phyloP scores from a whole-genome alignment of 2,329 filamentous ascomycete genomes.

The Penicillium sp. region DNA sequence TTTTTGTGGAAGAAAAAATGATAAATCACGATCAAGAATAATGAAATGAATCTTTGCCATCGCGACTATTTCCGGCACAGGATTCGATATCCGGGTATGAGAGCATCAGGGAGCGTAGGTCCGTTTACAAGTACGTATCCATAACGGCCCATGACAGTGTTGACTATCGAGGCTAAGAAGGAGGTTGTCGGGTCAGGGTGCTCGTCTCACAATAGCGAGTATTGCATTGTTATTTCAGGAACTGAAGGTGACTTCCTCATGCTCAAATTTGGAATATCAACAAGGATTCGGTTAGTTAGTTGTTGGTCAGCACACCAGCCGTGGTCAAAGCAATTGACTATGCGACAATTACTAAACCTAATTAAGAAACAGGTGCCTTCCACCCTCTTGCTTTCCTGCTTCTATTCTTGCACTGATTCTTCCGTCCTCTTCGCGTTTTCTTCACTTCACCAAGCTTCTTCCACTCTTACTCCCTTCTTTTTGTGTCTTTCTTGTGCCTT shows the following conservation, averaged over 20 bases:
- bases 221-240: background rate
- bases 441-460: too few species aligned
- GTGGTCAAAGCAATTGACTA: too few species aligned
- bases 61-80: background rate
- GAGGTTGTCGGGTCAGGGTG: background rate
- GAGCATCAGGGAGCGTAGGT: background rate
- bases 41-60: background rate
- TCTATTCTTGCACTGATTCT: too few species aligned
- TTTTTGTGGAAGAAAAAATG: constrained; percentile 19
- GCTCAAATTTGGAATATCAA: too few species aligned
- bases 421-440: too few species aligned
- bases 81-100: background rate
- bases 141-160: background rate
- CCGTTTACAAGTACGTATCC: background rate
- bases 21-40: background rate
- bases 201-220: background rate
- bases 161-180: constrained; percentile 3
- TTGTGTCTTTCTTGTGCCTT: too few species aligned
- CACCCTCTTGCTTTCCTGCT: too few species aligned
- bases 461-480: too few species aligned
- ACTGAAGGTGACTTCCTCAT: background rate
- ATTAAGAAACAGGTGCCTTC: too few species aligned
- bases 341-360: too few species aligned
- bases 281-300: too few species aligned
- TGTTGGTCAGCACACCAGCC: too few species aligned